Base-by-base conservation (phyloP, 2,329 filamentous ascomycete genomes). In the Leptoxyphium fumago region DNA sequence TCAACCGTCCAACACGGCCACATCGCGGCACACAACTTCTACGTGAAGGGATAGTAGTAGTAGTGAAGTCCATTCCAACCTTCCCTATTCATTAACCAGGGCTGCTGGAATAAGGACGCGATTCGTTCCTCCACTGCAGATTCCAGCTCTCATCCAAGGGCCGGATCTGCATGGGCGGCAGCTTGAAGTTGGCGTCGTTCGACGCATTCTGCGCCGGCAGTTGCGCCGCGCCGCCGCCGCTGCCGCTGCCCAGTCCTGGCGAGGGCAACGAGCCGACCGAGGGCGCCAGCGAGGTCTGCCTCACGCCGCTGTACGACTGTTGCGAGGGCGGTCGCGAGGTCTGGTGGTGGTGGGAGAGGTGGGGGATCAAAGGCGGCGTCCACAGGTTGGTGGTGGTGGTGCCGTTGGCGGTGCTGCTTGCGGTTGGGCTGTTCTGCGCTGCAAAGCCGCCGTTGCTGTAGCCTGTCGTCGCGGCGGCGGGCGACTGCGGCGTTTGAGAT, bases 101-200 rank as follows among this genome's bases (percentile, higher is more conserved):
- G 32, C 32, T 36, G 32, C 15, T 36, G 13, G 32, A 36, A 9
- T 36, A 36, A 5, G 32, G 32, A 5, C 32, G 32, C 13, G 11
- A 13, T 13, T 15, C 32, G 32, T 15, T 36, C 11, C 32, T 13
- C 32, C 32, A 36, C 9, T 36, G 32, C 4, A 15, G 13, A 11
- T 40, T 40, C 38, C 14, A 18, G 13, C 5, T 14, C 13, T 17
- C 38, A 11, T 40, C 38, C 11, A 39, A 21, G 15, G 34, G 39
- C 10, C 43, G 38, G 17, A 29, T 42, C 44, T 46, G 46, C 38
- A 50, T 50, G 2, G 48, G 46, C 17, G 48, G 48, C 26, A 50
- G 39, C 36, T 44, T 40, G 7, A 48, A 29, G 14, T 29, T n/a
- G 32, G 43, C 10, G 32, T 44, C 18, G 10, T 10, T 26, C 21